Evolutionary conservation across 1,139 yeast genomes (phyloP).

Genomic region (Nematodospora anomalae): DNA sequence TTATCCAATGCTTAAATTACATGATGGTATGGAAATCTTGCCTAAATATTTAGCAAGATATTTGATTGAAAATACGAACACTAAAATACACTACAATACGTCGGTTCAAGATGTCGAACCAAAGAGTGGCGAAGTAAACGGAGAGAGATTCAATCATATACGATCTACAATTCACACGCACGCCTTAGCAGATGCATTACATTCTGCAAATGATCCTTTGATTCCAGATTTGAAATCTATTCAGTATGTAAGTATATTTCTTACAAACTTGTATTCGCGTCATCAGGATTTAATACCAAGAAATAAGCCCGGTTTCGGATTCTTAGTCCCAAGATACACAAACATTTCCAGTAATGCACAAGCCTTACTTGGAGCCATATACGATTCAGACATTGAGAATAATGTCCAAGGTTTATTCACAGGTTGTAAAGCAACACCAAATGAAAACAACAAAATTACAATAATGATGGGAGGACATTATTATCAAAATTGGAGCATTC

Average conservation of each 20-base stretch:
- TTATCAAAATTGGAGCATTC: constrained; percentile 36
- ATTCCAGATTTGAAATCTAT: constrained; percentile 23
- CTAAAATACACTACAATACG: constrained; percentile 32
- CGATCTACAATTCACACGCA: constrained; percentile 55
- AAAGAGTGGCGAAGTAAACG: constrained; percentile 16
- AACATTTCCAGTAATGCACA: constrained; percentile 45
- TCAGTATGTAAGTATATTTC: constrained; percentile 53
- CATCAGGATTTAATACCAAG: constrained; percentile 39
- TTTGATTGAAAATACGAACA: constrained; percentile 39
- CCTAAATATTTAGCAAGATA: constrained; percentile 43
- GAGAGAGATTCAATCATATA: constrained; percentile 47
- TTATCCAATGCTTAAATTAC: constrained; percentile 54
- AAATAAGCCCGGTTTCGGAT: constrained; percentile 74
- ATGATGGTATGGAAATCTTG: constrained; percentile 54
- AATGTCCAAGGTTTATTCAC: constrained; percentile 27
- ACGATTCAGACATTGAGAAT: constrained; percentile 79
- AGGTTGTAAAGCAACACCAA: constrained; percentile 6
- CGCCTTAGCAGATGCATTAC: constrained; percentile 25
- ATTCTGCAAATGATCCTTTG: constrained; percentile 17
- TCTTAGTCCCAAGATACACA: constrained; percentile 66
- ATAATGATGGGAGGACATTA: constrained; percentile 89
- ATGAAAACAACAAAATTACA: constrained; percentile 62
- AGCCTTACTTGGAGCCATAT: constrained; percentile 78
- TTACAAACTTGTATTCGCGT: constrained; percentile 56
- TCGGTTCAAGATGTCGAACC: constrained; percentile 24